Conservation (phyloP, 495 filamentous ascomycete species). For the Terfezia boudieri region DNA sequence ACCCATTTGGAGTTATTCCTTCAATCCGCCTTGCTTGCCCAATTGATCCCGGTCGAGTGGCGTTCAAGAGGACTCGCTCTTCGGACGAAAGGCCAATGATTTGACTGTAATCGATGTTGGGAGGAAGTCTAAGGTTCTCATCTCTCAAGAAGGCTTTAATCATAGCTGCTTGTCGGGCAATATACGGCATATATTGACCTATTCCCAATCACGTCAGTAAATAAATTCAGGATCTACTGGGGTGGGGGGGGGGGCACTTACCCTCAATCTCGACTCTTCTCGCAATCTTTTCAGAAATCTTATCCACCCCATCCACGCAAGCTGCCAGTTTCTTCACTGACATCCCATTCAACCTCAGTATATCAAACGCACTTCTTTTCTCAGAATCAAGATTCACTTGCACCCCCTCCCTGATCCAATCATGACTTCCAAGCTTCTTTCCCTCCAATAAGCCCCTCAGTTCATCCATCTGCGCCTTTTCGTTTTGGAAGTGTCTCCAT, state of each 20-base stretch:
- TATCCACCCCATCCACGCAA: slow-evolving; percentile 28
- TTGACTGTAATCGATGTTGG: slow-evolving; percentile 51
- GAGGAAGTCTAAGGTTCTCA: slow-evolving; percentile 49
- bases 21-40: slow-evolving; percentile 79
- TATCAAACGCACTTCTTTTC: slow-evolving; percentile 45
- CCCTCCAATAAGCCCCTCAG: slow-evolving; percentile 35
- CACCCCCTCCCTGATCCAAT: slow-evolving; percentile 51
- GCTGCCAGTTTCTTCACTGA: slow-evolving; percentile 25
- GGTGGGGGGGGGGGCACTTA: too few species aligned
- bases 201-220: neutral
- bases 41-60: slow-evolving; percentile 53
- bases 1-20: slow-evolving; percentile 44
- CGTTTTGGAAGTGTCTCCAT: slow-evolving; percentile 45
- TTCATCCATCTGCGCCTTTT: slow-evolving; percentile 38
- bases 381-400: slow-evolving; percentile 35
- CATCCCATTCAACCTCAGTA: slow-evolving; percentile 44
- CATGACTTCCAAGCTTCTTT: slow-evolving; percentile 30
- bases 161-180: slow-evolving; percentile 40
- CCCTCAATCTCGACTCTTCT: slow-evolving; percentile 53
- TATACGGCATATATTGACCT: slow-evolving; percentile 62
- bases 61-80: slow-evolving; percentile 46
- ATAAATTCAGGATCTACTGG: too few species aligned
- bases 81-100: slow-evolving; percentile 55
- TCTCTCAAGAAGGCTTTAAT: slow-evolving; percentile 47
- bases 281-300: slow-evolving; percentile 32